phyloP scores from a whole-genome alignment of 331 rosid genomes.

The Pyrus hybrid region DNA sequence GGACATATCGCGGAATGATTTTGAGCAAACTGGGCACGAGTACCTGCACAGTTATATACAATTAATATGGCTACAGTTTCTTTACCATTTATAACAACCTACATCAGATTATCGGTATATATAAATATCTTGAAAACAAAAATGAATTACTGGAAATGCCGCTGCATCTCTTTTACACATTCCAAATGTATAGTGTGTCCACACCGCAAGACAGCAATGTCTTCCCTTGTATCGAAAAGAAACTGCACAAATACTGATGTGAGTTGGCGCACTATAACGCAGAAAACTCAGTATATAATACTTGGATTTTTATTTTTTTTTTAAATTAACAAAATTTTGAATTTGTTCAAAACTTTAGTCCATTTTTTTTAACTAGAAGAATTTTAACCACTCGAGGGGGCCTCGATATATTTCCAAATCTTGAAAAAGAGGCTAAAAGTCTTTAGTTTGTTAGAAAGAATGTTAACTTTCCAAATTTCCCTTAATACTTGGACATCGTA shows the following conservation, averaged over 20 bases:
- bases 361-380: too few relatives aligned
- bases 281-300: background rate
- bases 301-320: too few relatives aligned
- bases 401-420: too few relatives aligned
- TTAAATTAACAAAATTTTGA: too few relatives aligned
- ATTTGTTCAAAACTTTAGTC: too few relatives aligned
- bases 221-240: conserved; percentile 48
- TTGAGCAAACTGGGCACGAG: conserved; percentile 62
- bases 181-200: conserved; percentile 59
- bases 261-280: background rate
- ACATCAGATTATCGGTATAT: background rate
- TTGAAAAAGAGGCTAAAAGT: too few relatives aligned
- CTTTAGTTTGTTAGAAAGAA: too few relatives aligned
- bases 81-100: background rate
- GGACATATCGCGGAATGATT: conserved; percentile 57
- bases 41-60: conserved; percentile 30
- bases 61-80: background rate
- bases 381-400: too few relatives aligned
- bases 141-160: conserved; percentile 40
- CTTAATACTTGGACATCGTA: background rate
- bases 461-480: too few relatives aligned
- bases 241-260: conserved; percentile 29
- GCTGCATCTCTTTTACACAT: conserved; percentile 43
- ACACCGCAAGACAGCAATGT: conserved; percentile 49
- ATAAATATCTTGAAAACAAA: background rate